phyloP scores from a whole-genome alignment of 2,329 filamentous ascomycete species.

The Xylariaceae sp. region DNA sequence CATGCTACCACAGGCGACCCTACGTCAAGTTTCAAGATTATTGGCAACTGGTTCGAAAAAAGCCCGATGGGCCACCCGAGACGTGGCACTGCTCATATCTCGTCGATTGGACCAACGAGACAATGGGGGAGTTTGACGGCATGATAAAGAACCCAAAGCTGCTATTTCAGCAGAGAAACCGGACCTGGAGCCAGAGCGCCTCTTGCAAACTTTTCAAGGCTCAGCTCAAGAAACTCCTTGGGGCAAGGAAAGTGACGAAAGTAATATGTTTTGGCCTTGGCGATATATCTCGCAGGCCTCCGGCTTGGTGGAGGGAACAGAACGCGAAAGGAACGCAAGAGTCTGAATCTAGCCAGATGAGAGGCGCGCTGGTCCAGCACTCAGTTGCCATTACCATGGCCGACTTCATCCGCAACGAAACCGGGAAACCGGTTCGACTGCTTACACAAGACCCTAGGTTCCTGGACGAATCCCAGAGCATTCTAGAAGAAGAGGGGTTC shows the following conservation, averaged over 20 bases:
- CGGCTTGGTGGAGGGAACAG: conserved; percentile 28
- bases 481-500: too few relatives aligned
- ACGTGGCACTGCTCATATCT: conserved; percentile 40
- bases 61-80: conserved; percentile 32
- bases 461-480: too few relatives aligned
- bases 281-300: conserved; percentile 32
- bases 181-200: conserved; percentile 32
- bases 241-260: conserved; percentile 34
- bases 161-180: conserved; percentile 26
- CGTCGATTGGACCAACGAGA: conserved; percentile 36
- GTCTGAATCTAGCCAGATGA: conserved; percentile 23
- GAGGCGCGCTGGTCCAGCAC: conserved; percentile 31
- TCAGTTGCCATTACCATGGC: conserved; percentile 36
- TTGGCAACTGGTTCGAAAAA: conserved; percentile 24
- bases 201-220: conserved; percentile 32
- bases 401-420: too few relatives aligned
- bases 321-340: conserved; percentile 23
- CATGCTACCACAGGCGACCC: too few relatives aligned
- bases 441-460: too few relatives aligned
- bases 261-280: conserved; percentile 39
- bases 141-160: conserved; percentile 19
- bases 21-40: conserved; percentile 37
- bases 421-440: too few relatives aligned
- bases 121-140: conserved; percentile 27
- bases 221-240: conserved; percentile 30